Percentiles rank a stretch among this genome's conserved stretches.
Evolutionary conservation across 2,329 filamentous ascomycete genomes (phyloP).

Genomic region (Pseudogymnoascus sp.): DNA sequence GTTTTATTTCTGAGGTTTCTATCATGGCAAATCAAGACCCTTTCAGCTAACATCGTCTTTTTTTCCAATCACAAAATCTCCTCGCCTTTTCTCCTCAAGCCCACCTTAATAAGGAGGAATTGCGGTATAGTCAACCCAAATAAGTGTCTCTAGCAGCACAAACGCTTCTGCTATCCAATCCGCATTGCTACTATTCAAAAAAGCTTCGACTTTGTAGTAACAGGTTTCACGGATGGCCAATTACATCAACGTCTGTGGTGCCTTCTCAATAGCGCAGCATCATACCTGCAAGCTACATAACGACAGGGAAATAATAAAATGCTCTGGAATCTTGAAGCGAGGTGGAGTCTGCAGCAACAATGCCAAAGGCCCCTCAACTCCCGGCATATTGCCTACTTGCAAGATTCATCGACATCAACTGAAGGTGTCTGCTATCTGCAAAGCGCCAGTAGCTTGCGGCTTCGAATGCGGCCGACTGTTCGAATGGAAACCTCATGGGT

Average conservation of each 20-base stretch:
- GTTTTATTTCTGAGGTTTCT: neutral
- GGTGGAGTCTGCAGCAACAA: slow-evolving; percentile 14
- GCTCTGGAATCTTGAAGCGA: slow-evolving; percentile 14
- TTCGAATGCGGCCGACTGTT: slow-evolving; percentile 15
- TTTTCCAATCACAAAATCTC: neutral
- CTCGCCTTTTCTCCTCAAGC: neutral
- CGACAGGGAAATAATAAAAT: slow-evolving; percentile 3
- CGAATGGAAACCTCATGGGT: slow-evolving; percentile 15
- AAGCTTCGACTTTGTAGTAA: neutral
- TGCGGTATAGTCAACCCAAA: neutral
- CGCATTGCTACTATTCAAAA: neutral
- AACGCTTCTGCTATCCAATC: neutral
- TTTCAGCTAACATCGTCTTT: neutral
- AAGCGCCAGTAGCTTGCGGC: slow-evolving; percentile 15
- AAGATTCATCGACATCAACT: slow-evolving; percentile 14
- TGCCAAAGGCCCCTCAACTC: slow-evolving; percentile 1
- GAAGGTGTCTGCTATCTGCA: slow-evolving; percentile 11
- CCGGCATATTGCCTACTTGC: slow-evolving; percentile 15
- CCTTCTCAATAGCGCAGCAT: neutral
- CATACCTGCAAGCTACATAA: slow-evolving; percentile 12
- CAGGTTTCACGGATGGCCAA: neutral
- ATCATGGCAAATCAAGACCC: neutral
- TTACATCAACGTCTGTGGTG: slow-evolving; percentile 25
- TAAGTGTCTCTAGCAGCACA: neutral
- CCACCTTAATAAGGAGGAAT: neutral